Percentiles rank a stretch among this genome's conserved stretches.
phyloP scores from a whole-genome alignment of 768 basidiomycete genomes.

The Scleroderma citrinum region DNA sequence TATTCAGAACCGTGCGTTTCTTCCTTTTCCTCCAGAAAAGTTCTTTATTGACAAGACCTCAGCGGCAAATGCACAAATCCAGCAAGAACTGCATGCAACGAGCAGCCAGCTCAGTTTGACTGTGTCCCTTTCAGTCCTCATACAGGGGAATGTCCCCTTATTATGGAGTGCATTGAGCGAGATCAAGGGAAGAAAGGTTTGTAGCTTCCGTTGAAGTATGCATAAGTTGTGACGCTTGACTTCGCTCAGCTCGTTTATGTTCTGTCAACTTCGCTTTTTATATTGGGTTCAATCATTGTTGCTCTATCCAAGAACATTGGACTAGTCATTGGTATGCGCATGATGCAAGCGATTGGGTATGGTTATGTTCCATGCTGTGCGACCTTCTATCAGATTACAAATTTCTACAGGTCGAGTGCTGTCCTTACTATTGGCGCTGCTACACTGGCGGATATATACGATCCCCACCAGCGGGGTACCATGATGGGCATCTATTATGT shows the following conservation, averaged over 20 bases:
- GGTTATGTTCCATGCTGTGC: conserved; percentile 6
- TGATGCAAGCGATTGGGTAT: conserved; percentile 60
- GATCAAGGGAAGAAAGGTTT: conserved; percentile 67
- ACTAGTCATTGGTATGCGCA: conserved; percentile 61
- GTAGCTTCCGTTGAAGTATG: conserved; percentile 6
- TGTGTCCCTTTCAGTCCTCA: conserved; percentile 63
- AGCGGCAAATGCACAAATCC: conserved; percentile 68
- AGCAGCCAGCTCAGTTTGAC: conserved; percentile 59
- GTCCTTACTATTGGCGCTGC: conserved; percentile 73
- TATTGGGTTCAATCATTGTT: conserved; percentile 51
- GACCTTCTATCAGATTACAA: background rate
- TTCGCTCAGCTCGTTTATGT: conserved; percentile 47
- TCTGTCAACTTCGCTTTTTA: conserved; percentile 45
- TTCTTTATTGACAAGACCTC: background rate
- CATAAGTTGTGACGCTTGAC: background rate
- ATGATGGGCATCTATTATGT: conserved; percentile 82
- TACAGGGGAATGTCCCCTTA: conserved; percentile 51
- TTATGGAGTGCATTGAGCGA: conserved; percentile 35
- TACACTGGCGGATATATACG: conserved; percentile 75
- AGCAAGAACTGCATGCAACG: conserved; percentile 55
- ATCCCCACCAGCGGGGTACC: conserved; percentile 65
- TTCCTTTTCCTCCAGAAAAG: background rate
- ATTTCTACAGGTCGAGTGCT: conserved; percentile 47
- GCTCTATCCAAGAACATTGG: conserved; percentile 51
- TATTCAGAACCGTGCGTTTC: conserved; percentile 26